phyloP scores from a whole-genome alignment of 2,329 filamentous ascomycete species.

The Aspergillus tubingensis region DNA sequence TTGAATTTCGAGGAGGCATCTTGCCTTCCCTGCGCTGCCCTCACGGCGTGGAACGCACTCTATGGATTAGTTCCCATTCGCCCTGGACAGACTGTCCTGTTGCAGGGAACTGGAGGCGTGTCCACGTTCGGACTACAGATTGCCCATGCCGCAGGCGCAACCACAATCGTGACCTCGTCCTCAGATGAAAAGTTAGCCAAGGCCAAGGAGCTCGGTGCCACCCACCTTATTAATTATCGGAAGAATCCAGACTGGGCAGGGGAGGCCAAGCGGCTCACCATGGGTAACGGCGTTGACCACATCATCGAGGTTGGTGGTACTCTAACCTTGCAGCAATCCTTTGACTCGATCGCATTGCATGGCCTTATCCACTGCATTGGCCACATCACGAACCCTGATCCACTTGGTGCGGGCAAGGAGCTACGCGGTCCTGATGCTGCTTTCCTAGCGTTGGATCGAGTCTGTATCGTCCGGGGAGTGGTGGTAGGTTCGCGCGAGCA shows the following conservation, averaged over 20 bases:
- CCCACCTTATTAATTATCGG: constrained; percentile 11
- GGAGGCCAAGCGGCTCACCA: constrained; percentile 48
- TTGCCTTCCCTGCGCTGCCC: constrained; percentile 12
- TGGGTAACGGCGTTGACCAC: constrained; percentile 57
- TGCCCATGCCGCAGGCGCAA: constrained; percentile 7
- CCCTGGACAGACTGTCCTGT: constrained; percentile 6
- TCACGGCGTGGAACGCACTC: constrained; percentile 14
- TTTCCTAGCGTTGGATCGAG: constrained; percentile 36
- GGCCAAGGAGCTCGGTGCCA: constrained; percentile 16
- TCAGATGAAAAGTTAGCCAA: constrained; percentile 18
- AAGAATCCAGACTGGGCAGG: constrained; percentile 17
- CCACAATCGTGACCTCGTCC: constrained; percentile 19
- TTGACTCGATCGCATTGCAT: constrained; percentile 47
- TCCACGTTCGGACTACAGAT: constrained; percentile 12
- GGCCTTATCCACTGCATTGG: constrained; percentile 52
- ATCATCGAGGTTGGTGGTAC: constrained; percentile 63
- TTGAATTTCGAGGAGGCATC: constrained; percentile 15
- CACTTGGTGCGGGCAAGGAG: constrained; percentile 1
- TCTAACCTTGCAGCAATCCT: constrained; percentile 53
- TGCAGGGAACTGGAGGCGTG: constrained; percentile 16
- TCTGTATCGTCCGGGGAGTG: constrained; percentile 54
- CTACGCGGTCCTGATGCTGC: constrained; percentile 9
- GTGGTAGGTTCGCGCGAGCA: constrained; percentile 53
- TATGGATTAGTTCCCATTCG: constrained; percentile 5
- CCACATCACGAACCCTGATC: constrained; percentile 19